Evolutionary conservation across 257 asterid genomes (phyloP).

Genomic region (Solanum piurae): DNA sequence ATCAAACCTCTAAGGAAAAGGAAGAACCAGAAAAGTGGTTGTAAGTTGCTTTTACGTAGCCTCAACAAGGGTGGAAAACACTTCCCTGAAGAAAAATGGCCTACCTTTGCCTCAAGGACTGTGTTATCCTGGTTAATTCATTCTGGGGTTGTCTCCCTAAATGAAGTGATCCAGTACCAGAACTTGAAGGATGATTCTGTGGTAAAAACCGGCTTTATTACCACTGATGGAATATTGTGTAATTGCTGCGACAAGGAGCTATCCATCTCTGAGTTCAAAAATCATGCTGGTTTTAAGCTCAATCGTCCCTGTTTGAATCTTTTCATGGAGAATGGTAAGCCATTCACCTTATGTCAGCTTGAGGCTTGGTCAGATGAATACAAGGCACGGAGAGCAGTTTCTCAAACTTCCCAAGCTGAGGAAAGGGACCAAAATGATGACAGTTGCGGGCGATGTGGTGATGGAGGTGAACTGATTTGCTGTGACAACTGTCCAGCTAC

Average conservation of each 20-base stretch:
- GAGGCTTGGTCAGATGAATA: conserved; percentile 98
- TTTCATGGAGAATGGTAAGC: conserved; percentile 75
- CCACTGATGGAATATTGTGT: conserved; percentile 76
- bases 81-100: conserved; percentile 66
- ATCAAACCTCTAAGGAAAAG: conserved; percentile 45
- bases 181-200: conserved; percentile 44
- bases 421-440: conserved; percentile 92
- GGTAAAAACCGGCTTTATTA: conserved; percentile 65
- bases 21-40: conserved; percentile 63
- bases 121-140: conserved; percentile 86
- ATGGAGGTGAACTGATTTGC: conserved; percentile 87
- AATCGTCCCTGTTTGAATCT: conserved; percentile 62
- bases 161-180: conserved; percentile 74
- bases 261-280: conserved; percentile 62
- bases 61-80: conserved; percentile 62
- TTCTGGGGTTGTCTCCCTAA: conserved; percentile 49
- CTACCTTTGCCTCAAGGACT: conserved; percentile 51
- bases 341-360: conserved; percentile 75
- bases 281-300: conserved; percentile 57
- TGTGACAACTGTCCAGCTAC: conserved; percentile 99
- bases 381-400: conserved; percentile 51
- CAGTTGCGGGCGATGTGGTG: conserved; percentile 97
- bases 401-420: conserved; percentile 40
- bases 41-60: conserved; percentile 73
- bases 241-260: conserved; percentile 56